A percentile compares a stretch with the other conserved stretches of the same genome.
These are phyloP conservation scores for Oryza meyeriana DNA, from an alignment of 176 grass and related monocot genomes.

Conservation along the genomic window DNA sequence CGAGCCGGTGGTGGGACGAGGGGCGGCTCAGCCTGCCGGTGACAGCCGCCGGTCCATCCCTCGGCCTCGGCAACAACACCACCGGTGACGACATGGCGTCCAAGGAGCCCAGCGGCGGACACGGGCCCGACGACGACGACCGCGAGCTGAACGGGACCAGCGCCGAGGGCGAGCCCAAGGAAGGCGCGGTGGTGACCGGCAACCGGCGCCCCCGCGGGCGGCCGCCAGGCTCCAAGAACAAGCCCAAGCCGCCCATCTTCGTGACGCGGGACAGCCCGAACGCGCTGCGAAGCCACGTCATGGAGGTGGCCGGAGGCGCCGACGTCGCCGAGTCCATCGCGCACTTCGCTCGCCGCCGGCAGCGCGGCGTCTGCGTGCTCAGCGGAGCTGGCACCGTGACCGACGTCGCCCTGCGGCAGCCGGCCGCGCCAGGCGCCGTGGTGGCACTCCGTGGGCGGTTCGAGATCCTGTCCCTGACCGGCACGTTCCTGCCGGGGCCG, in stretches of 20 bases:
- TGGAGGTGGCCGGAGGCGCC: conserved; percentile 72
- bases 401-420: conserved; percentile 74
- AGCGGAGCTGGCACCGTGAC: conserved; percentile 68
- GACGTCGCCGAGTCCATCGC: conserved; percentile 85
- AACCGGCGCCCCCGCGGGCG: conserved; percentile 72
- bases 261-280: conserved; percentile 82
- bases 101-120: conserved; percentile 43
- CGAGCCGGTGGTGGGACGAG: conserved; percentile 74
- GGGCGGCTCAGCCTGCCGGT: conserved; percentile 43
- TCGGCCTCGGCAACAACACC: conserved; percentile 22
- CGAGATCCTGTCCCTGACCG: conserved; percentile 81
- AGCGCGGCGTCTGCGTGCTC: conserved; percentile 81
- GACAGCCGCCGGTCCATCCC: conserved; percentile 33
- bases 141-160: conserved; percentile 31
- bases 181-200: conserved; percentile 57
- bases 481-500: conserved; percentile 76
- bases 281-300: conserved; percentile 76
- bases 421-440: conserved; percentile 47
- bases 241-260: conserved; percentile 84
- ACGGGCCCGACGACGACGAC: conserved; percentile 38
- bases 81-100: conserved; percentile 34
- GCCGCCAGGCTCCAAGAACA: conserved; percentile 80
- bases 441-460: conserved; percentile 71
- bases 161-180: conserved; percentile 43
- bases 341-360: conserved; percentile 65